Conservation (phyloP, 257 asterid species). For the Paraleonurus japonicus region DNA sequence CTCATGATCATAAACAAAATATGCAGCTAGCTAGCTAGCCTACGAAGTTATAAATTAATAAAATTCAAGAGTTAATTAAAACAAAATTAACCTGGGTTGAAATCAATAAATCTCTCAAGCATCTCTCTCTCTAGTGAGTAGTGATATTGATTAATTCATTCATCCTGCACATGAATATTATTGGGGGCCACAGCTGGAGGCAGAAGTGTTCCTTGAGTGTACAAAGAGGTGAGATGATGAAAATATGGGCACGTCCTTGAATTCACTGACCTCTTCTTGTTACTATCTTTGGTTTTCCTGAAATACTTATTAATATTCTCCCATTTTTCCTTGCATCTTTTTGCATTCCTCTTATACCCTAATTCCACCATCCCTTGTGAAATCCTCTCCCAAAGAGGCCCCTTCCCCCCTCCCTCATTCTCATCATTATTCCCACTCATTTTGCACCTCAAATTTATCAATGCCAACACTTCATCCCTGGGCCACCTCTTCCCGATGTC, state of each 20-base stretch:
- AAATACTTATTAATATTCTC: conserved; percentile 85
- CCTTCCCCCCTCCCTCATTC: conserved; percentile 31
- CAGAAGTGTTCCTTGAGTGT: conserved; percentile 40
- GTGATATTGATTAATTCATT: no score
- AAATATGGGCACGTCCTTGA: conserved; percentile 90
- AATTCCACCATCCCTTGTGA: conserved; percentile 68
- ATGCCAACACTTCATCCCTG: conserved; percentile 67
- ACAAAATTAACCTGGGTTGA: no score
- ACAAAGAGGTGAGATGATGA: conserved; percentile 58
- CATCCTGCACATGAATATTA: neutral
- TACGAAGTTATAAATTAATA: neutral
- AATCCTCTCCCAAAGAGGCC: conserved; percentile 81
- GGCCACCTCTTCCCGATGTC: conserved; percentile 71
- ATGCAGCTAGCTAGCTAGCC: neutral
- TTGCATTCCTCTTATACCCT: conserved; percentile 73
- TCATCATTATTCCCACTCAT: conserved; percentile 17
- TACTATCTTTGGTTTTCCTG: conserved; percentile 71
- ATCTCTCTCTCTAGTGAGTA: neutral
- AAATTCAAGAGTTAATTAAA: neutral
- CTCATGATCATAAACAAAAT: neutral
- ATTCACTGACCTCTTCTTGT: conserved; percentile 72
- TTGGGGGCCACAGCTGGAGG: neutral
- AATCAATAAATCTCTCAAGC: no score
- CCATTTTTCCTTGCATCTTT: conserved; percentile 91
- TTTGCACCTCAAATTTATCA: conserved; percentile 65